Evolutionary conservation across 345 rosid genomes (phyloP), one percentile per base, ranked within the genome.

Genomic region (Rhodamnia rubescens): DNA sequence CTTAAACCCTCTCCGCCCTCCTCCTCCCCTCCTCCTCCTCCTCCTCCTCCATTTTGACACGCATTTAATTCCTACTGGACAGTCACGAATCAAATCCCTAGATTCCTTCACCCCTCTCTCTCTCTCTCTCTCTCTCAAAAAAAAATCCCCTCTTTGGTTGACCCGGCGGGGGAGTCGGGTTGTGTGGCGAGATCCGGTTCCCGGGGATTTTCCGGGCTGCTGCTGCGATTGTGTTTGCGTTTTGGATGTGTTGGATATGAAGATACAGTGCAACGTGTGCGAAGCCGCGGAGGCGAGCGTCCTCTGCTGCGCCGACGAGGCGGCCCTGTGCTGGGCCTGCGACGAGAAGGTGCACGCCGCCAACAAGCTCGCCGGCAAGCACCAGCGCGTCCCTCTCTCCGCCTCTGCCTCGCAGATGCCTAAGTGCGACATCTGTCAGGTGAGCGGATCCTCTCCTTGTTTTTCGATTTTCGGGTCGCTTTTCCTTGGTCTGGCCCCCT

Each of bases 241-340:
- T 32, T 22, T 2, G 53, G 11, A 2, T 53, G 29, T 5, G 14
- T 1, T 26, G 85, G 85, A 83, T 85, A 96, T 97, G 98, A 97
- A 94, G 96, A 96, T 97, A 75, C 98, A 95, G 95, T 97, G 99
- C 86, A 95, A 96, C 95, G 98, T 96, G 53, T 97, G 99, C 87
- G 98, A 96, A 90, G 89, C 88, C 81, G 96, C 98, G 88, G 99
- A 95, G 92, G 99, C 99, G 54, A 91, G 87, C 86, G 98, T 97
- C 88, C 89, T 97, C 49, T 97, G 99, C 87, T 97, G 99, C 87
- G 98, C 99, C n/a, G 98, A 97, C 85, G 99, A 97, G 92, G 99
- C 99, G 84, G 99, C 98, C 42, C 89, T 97, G 81, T 97, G 99
- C 90, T 96, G 92, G 94, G 90, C 89, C 21, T 97, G 99, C 82